Evolutionary conservation across 2,329 filamentous ascomycete species (phyloP).

Genomic region (Colletotrichum graminicola): DNA sequence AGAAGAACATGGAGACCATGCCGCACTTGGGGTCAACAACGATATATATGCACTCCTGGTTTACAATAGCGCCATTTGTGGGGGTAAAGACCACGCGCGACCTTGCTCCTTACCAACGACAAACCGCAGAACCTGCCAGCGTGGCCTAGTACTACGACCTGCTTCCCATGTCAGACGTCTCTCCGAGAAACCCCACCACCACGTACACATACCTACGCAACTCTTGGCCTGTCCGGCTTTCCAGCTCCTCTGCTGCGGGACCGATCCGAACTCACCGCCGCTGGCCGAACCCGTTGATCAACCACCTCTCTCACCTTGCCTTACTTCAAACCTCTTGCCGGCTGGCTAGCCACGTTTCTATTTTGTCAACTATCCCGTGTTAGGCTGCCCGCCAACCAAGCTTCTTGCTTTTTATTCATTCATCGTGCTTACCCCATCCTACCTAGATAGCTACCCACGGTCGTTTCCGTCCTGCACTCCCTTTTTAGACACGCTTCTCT

Average conservation of each 20-base stretch:
- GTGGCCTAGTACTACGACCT: background rate
- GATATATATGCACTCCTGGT: background rate
- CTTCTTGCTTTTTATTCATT: background rate
- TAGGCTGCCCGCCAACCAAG: background rate
- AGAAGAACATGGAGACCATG: background rate
- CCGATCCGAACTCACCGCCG: slow-evolving; percentile 37
- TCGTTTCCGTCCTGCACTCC: slow-evolving; percentile 23
- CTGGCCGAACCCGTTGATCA: slow-evolving; percentile 24
- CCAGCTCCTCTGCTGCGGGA: slow-evolving; percentile 16
- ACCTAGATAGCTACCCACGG: slow-evolving; percentile 1
- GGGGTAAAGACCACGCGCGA: background rate
- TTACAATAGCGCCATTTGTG: background rate
- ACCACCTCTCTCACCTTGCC: background rate
- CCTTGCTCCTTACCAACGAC: no score
- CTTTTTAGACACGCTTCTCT: background rate
- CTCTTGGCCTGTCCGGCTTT: background rate
- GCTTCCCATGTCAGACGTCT: background rate
- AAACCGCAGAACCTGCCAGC: background rate
- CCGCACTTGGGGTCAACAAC: background rate
- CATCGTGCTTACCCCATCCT: slow-evolving; percentile 13
- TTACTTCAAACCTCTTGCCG: background rate
- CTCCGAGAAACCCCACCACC: background rate
- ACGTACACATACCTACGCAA: no score
- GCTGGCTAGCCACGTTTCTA: background rate
- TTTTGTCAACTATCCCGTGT: background rate